Evolutionary conservation across 2,329 filamentous ascomycete genomes (phyloP), one percentile per base, ranked within the genome.

Genomic region (Aspergillus sergii): DNA sequence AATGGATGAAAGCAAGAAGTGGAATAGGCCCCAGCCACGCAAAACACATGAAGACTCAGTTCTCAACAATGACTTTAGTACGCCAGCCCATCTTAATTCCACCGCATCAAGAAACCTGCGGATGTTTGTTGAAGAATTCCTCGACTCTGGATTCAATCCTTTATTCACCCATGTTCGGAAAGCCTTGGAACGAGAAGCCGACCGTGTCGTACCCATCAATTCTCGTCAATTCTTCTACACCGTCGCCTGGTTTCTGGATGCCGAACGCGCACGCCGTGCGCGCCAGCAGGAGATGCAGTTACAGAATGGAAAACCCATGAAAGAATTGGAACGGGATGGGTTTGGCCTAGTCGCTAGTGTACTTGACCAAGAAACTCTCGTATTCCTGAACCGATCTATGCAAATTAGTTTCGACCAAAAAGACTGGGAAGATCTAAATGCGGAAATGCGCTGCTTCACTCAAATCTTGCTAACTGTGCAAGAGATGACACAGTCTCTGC

Each of bases 141-240:
- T 99, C 4, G 94, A 99, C 76, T 93, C 94, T 0, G 92, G 93
- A 0, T 99, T 99, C 81, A 99, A 98, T 73, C 94, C 94, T 4
- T 82, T 94, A 0, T 97, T 98, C 72, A 85, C 87, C 53, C 91
- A 96, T 72, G 81, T 97, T 14, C 89, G 95, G 58, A 94, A 92
- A 77, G 92, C 94, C 2, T 91, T 99, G 60, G 94, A 97, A 71
- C 88, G 94, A 28, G 93, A 98, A 78, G 91, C 91, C 1, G 88
- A 94, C 30, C 90, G 96, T 66, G 84, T 97, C 0, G 83, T 92
- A 61, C 86, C 88, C 48, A 88, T 91, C 61, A 93, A 97, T 71
- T 85, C 87, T 3, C 87, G 90, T 30, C 94, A 98, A 71, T 97
- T 93, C 77, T 96, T 97, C 78, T 98, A 96, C 72, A 84, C 97